These are phyloP conservation scores for Acer campestre DNA, from an alignment of 345 rosid genomes.

Conservation along the genomic window DNA sequence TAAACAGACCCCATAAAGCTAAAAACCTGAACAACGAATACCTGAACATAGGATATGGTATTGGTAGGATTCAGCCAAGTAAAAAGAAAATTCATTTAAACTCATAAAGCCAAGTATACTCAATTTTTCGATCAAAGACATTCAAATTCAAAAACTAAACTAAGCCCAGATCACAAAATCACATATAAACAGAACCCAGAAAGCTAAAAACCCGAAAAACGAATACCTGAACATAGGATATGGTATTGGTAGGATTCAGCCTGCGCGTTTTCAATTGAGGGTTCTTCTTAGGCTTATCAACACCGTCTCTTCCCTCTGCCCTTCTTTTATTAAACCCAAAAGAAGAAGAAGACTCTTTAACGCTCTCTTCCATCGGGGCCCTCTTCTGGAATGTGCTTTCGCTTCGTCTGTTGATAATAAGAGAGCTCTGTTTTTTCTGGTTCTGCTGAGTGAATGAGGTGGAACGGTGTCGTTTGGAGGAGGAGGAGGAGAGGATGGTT, in stretches of 20 bases:
- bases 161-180: conserved; percentile 9
- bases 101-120: neutral
- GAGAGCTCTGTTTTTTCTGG: conserved; percentile 9
- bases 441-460: conserved; percentile 30
- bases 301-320: conserved; percentile 72
- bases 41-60: conserved; percentile 91
- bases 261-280: conserved; percentile 68
- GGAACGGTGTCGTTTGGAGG: conserved; percentile 42
- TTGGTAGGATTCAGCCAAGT: conserved; percentile 66
- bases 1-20: conserved; percentile 13
- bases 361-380: conserved; percentile 43
- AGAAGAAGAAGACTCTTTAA: conserved; percentile 20
- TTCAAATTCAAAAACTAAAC: conserved; percentile 2
- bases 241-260: conserved; percentile 83
- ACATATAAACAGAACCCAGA: conserved; percentile 12
- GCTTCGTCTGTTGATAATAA: conserved; percentile 38
- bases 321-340: conserved; percentile 81
- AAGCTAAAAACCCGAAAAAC: neutral
- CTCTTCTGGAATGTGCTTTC: conserved; percentile 29
- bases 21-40: conserved; percentile 17
- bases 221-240: conserved; percentile 82
- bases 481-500: conserved; percentile 41
- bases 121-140: neutral
- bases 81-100: neutral
- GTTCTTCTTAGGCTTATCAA: conserved; percentile 62